Evolutionary conservation across 176 grass and related monocot genomes (phyloP).

Genomic region (Zea luxurians): DNA sequence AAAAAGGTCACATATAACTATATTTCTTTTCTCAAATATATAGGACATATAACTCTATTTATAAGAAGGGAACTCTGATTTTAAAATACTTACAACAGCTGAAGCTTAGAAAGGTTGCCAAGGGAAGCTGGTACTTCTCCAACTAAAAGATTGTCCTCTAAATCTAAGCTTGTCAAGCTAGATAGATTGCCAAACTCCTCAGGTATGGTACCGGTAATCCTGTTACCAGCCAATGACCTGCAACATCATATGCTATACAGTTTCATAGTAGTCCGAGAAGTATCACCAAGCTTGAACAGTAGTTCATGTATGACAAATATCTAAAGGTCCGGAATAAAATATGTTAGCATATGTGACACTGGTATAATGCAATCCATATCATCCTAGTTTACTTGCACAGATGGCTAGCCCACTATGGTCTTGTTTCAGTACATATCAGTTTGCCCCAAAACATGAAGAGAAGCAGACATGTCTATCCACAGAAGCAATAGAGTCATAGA

Average conservation of each 20-base stretch:
- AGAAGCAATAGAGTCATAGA: not conserved
- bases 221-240: constrained; percentile 66
- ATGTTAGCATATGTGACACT: not conserved
- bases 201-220: constrained; percentile 67
- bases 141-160: constrained; percentile 65
- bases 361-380: not conserved
- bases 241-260: constrained; percentile 38
- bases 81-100: constrained; percentile 57
- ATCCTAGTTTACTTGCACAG: not conserved
- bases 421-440: not conserved
- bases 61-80: constrained; percentile 1
- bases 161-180: constrained; percentile 64
- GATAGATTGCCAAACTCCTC: constrained; percentile 67
- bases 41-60: not conserved
- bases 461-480: constrained; percentile 3
- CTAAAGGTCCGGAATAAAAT: not conserved
- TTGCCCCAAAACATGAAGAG: not conserved
- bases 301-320: not conserved
- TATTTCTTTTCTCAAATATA: not conserved
- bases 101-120: constrained; percentile 65
- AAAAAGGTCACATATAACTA: not conserved
- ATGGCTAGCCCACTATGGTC: not conserved
- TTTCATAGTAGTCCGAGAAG: constrained; percentile 21
- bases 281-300: not conserved
- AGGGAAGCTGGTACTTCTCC: constrained; percentile 78